A percentile compares a stretch with the other conserved stretches of the same genome.
Evolutionary conservation across 345 rosid genomes (phyloP).

Genomic region (Citrus medica): DNA sequence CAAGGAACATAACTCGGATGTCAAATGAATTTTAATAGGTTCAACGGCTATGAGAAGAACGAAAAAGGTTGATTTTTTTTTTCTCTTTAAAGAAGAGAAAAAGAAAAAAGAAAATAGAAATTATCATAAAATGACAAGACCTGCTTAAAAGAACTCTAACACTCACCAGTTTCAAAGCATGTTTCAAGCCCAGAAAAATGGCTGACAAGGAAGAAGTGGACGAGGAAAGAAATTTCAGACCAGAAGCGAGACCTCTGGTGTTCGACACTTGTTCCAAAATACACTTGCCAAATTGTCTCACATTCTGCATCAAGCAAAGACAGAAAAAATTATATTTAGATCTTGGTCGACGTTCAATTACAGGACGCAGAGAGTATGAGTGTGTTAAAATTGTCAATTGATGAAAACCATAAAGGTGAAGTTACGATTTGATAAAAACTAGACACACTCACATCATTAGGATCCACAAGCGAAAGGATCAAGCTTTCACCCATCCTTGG

Average conservation of each 20-base stretch:
- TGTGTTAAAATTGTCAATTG: not conserved
- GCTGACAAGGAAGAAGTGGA: slow-evolving; percentile 46
- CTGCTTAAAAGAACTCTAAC: slow-evolving; percentile 14
- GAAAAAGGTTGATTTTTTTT: not conserved
- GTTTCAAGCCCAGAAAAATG: slow-evolving; percentile 66
- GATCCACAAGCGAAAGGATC: slow-evolving; percentile 83
- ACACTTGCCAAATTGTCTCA: slow-evolving; percentile 82
- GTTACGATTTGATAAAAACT: not conserved
- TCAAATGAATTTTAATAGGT: not conserved
- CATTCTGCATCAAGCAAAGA: slow-evolving; percentile 52
- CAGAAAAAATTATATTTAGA: slow-evolving; percentile 3
- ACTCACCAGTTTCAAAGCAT: slow-evolving; percentile 76
- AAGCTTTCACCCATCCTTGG: slow-evolving; percentile 83
- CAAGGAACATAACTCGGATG: not conserved
- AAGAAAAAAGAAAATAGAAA: not conserved
- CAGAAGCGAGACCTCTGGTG: slow-evolving; percentile 72
- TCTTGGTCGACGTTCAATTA: slow-evolving; percentile 12
- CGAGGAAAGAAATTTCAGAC: slow-evolving; percentile 90
- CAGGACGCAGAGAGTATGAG: not conserved
- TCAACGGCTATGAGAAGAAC: not conserved
- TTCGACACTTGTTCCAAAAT: slow-evolving; percentile 86
- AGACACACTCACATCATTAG: slow-evolving; percentile 60
- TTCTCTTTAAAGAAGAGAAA: not conserved
- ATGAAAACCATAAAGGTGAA: not conserved
- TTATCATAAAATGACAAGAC: slow-evolving; percentile 6